Evolutionary conservation across 306 rosid genomes (phyloP).

Genomic region (Castanea sativa): DNA sequence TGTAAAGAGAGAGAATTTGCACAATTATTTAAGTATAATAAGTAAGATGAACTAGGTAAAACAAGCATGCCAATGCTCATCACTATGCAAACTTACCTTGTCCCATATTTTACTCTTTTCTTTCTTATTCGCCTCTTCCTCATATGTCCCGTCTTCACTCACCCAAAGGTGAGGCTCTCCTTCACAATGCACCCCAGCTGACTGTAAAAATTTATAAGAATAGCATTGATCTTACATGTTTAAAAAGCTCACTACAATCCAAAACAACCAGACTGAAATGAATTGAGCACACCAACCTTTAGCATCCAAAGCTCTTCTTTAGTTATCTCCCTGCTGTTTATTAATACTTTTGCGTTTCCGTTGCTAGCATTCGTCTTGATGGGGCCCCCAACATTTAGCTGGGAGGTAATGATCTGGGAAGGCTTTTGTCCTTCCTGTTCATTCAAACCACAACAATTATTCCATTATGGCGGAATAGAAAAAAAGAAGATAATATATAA

Average conservation of each 20-base stretch:
- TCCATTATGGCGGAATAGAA: conserved; percentile 6
- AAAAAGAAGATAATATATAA: not conserved
- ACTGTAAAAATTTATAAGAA: conserved; percentile 40
- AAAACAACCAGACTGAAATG: not conserved
- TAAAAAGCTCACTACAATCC: not conserved
- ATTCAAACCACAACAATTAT: conserved; percentile 18
- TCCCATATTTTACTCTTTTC: conserved; percentile 59
- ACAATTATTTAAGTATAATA: conserved; percentile 1
- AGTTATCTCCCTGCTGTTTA: conserved; percentile 61
- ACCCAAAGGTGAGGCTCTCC: conserved; percentile 66
- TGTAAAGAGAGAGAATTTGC: conserved; percentile 22
- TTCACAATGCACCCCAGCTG: conserved; percentile 67
- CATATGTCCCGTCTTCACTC: conserved; percentile 57
- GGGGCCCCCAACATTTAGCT: conserved; percentile 45
- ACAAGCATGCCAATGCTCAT: conserved; percentile 8
- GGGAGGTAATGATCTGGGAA: conserved; percentile 58
- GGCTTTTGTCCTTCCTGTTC: conserved; percentile 62
- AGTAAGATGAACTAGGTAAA: not conserved
- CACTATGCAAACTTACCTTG: conserved; percentile 40
- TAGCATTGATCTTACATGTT: not conserved
- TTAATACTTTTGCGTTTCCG: conserved; percentile 58
- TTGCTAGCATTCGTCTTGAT: conserved; percentile 48
- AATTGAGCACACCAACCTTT: conserved; percentile 37
- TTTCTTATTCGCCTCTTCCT: conserved; percentile 64
- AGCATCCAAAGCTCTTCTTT: conserved; percentile 53